Evolutionary conservation across 148 eudicot species (phyloP), one percentile per base, ranked within the genome.

Genomic region (Selenicereus undatus): DNA sequence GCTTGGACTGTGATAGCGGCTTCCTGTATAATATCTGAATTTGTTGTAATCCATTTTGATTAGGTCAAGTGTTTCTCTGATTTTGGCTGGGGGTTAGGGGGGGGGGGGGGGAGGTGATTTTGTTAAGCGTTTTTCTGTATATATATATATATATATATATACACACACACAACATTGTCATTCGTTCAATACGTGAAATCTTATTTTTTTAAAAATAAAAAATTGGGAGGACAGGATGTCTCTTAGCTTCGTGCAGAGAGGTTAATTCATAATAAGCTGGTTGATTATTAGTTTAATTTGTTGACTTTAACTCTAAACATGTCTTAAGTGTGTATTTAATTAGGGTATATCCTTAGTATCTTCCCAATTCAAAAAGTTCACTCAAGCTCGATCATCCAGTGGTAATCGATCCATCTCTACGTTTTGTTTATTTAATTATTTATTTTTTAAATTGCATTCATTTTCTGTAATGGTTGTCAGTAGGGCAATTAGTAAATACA

Each of bases 231-330:
- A n/a, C 68, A 64, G 29, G 11, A 52, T 7, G 78, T 30, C 78
- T 51, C 30, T 75, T 75, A 26, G 68, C 48, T 76, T 76, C 64
- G 77, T 75, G 66, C 68, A 20, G 32, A 76, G 45, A 21, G 35
- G 4, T 27, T 51, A 26, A 2, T 75, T 4, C 52, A 11, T 10
- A 10, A 48, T 48, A 48, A 48, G 52, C 52, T 10, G 13, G 12
- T 48, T 48, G 52, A 52, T 30, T 10, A 32, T 9, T 58, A 18
- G 30, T 8, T 30, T 56, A 29, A 32, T 36, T 10, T 26, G 51
- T 56, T 76, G 79, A 76, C 70, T 56, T 76, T 36, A 66, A 36
- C 51, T 22, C 79, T 56, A 58, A 76, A 76, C 71, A 66, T 66
- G 5, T 11, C 71, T 36, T 20, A 20, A 76, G 29, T 26, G 11